These are phyloP conservation scores for Hyphopichia khmerensis DNA, from an alignment of 1,139 yeast genomes.

Conservation along the genomic window DNA sequence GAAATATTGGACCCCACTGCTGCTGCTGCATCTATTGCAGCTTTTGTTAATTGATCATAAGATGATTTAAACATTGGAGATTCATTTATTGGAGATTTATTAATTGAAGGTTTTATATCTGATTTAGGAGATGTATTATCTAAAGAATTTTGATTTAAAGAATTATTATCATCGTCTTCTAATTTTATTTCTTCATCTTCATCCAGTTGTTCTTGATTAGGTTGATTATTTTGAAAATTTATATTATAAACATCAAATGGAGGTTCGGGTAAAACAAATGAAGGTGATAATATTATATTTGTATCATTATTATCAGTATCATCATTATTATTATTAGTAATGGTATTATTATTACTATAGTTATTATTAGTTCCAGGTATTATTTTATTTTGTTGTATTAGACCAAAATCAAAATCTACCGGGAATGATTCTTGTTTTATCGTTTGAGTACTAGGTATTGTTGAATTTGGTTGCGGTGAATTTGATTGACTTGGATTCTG, in stretches of 20 bases:
- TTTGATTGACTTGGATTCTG: slow-evolving; percentile 5
- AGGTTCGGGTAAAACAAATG: not conserved
- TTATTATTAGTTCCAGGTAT: not conserved
- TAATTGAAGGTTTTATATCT: too few relatives aligned
- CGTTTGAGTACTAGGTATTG: not conserved
- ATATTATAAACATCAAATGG: slow-evolving; percentile 1
- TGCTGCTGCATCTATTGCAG: not conserved
- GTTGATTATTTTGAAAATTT: not conserved
- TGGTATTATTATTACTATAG: not conserved
- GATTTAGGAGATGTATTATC: too few relatives aligned
- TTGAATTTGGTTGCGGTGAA: slow-evolving; percentile 3
- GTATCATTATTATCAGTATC: not conserved
- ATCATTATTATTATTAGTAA: not conserved
- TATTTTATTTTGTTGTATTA: slow-evolving; percentile 9
- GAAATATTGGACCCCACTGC: slow-evolving; percentile 2
- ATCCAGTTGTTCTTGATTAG: too few relatives aligned
- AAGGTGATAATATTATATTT: not conserved
- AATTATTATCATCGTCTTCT: not conserved
- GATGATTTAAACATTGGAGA: too few relatives aligned
- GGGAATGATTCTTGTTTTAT: slow-evolving; percentile 15
- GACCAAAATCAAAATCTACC: slow-evolving; percentile 32
- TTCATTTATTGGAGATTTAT: too few relatives aligned
- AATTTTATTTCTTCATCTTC: too few relatives aligned
- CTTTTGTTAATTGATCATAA: not conserved
- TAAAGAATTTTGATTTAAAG: too few relatives aligned